These are phyloP conservation scores for Fagopyrum tataricum DNA, from an alignment of 148 eudicot genomes.

Conservation along the genomic window DNA sequence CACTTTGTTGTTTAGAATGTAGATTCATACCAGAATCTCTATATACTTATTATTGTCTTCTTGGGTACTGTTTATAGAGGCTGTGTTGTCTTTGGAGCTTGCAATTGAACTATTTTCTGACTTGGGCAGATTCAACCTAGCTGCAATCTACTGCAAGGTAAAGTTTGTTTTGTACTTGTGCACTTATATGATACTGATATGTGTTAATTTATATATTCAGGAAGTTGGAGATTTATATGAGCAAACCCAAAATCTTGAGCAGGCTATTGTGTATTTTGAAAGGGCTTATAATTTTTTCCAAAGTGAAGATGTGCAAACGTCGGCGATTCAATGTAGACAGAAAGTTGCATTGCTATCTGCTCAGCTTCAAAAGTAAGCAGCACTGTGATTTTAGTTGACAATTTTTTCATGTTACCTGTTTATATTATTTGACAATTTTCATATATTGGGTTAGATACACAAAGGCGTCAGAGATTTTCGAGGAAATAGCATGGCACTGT, in stretches of 20 bases:
- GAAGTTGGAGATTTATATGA: conserved; percentile 56
- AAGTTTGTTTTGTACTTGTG: neutral
- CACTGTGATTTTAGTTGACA: neutral
- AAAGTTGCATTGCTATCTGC: conserved; percentile 59
- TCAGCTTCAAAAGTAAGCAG: conserved; percentile 50
- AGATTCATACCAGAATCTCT: neutral
- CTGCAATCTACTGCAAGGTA: conserved; percentile 48
- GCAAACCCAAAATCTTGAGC: conserved; percentile 37
- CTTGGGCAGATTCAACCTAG: conserved; percentile 27
- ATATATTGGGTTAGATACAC: conserved; percentile 36
- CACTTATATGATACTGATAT: neutral
- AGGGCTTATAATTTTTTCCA: conserved; percentile 42
- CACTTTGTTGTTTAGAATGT: neutral
- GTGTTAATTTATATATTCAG: conserved; percentile 20
- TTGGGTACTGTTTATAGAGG: conserved; percentile 25
- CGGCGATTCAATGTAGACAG: conserved; percentile 62
- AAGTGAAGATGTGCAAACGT: conserved; percentile 37
- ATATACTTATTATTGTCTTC: neutral
- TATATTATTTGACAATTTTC: neutral
- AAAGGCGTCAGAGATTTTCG: conserved; percentile 56
- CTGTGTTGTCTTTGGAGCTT: conserved; percentile 40
- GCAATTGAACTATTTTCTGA: conserved; percentile 32
- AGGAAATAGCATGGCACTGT: conserved; percentile 57
- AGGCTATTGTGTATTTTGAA: conserved; percentile 43
- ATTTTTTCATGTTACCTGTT: neutral